Percentiles rank a stretch among this genome's conserved stretches.
Evolutionary conservation across 2,329 filamentous ascomycete genomes (phyloP).

Genomic region (Penicillium sp.): DNA sequence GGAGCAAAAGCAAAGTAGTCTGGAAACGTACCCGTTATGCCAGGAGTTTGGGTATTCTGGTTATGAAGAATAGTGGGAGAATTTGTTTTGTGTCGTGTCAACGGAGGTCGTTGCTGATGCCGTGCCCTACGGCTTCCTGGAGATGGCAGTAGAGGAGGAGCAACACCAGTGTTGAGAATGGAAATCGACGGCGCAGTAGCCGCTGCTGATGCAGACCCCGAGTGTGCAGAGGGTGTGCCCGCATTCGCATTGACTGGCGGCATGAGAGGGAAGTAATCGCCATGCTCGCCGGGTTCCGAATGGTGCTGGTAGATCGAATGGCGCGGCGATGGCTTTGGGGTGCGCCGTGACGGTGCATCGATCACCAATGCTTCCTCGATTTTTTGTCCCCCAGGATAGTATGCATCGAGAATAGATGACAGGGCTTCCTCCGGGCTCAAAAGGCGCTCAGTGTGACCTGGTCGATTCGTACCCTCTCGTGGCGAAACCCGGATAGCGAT

Average conservation of each 20-base stretch:
- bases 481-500: conserved; percentile 67
- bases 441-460: conserved; percentile 52
- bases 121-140: conserved; percentile 59
- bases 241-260: conserved; percentile 41
- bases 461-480: conserved; percentile 48
- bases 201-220: conserved; percentile 34
- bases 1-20: conserved; percentile 2
- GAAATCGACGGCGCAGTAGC: conserved; percentile 59
- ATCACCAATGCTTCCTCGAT: conserved; percentile 87
- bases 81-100: conserved; percentile 65
- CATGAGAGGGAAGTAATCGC: conserved; percentile 78
- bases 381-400: conserved; percentile 76
- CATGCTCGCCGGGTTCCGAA: conserved; percentile 59
- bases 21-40: conserved; percentile 33
- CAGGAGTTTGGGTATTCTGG: conserved; percentile 44
- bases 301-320: conserved; percentile 40
- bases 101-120: conserved; percentile 49
- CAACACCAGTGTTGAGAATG: conserved; percentile 68
- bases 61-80: conserved; percentile 64
- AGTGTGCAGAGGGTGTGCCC: conserved; percentile 36
- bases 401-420: conserved; percentile 64
- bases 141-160: conserved; percentile 65
- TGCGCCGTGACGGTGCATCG: conserved; percentile 67
- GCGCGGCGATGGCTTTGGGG: conserved; percentile 71
- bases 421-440: conserved; percentile 83